Conservation (phyloP, 768 basidiomycete genomes). For the Agaricus blazei region DNA sequence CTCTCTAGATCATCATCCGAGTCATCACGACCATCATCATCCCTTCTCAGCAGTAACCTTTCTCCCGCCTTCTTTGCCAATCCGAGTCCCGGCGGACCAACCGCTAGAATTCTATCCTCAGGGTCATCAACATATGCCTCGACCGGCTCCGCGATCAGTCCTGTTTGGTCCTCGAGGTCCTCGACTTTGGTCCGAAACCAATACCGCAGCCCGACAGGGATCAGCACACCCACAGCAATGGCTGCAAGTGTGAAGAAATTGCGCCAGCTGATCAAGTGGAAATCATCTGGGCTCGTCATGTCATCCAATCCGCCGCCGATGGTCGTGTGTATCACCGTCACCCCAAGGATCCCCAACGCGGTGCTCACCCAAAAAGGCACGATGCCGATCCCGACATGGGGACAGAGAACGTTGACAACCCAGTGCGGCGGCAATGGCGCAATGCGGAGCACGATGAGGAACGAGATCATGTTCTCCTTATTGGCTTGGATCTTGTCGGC, state of each 20-base stretch:
- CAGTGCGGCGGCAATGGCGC: constrained; percentile 95
- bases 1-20: not conserved
- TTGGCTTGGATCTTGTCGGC: constrained; percentile 71
- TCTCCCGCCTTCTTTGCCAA: constrained; percentile 34
- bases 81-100: constrained; percentile 44
- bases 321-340: constrained; percentile 90
- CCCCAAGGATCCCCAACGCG: constrained; percentile 86
- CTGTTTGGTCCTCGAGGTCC: constrained; percentile 30
- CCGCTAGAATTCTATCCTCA: constrained; percentile 48
- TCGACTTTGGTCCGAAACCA: constrained; percentile 67
- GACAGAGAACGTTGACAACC: constrained; percentile 91
- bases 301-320: constrained; percentile 91
- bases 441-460: constrained; percentile 91
- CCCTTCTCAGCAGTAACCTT: constrained; percentile 26
- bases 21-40: constrained; percentile 27
- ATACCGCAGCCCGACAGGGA: constrained; percentile 85
- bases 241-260: constrained; percentile 85
- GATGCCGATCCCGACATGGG: constrained; percentile 85
- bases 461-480: constrained; percentile 82
- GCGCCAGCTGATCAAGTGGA: constrained; percentile 87
- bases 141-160: constrained; percentile 19
- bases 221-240: constrained; percentile 87
- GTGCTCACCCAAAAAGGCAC: constrained; percentile 88
- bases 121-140: constrained; percentile 20
- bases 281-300: constrained; percentile 93